phyloP scores from a whole-genome alignment of 139 green algal genomes.

The Auxenochlorella protothecoides region DNA sequence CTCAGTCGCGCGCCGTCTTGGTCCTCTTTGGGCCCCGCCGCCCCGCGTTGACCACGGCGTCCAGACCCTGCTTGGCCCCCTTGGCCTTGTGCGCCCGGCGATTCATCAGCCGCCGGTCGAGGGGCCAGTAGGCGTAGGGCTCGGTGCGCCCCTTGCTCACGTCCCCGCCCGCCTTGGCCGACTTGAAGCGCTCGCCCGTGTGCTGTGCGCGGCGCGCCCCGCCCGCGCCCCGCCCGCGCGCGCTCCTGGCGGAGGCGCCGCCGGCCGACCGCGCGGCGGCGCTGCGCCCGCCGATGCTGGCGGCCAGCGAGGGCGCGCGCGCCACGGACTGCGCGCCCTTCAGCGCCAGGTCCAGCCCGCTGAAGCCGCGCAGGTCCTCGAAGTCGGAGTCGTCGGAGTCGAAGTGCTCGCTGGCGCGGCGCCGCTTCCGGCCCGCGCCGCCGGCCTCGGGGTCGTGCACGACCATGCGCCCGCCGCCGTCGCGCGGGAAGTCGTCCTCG shows the following conservation, averaged over 20 bases:
- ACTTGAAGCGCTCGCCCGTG: slow-evolving; percentile 57
- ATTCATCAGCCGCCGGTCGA: slow-evolving; percentile 95
- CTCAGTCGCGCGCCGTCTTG: no score
- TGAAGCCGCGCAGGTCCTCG: slow-evolving; percentile 33
- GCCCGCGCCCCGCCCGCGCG: slow-evolving; percentile 2
- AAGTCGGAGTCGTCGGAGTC: slow-evolving; percentile 55
- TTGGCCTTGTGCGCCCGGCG: slow-evolving; percentile 57
- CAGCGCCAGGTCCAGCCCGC: slow-evolving; percentile 27
- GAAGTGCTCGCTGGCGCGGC: slow-evolving; percentile 15
- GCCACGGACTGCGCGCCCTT: slow-evolving; percentile 40
- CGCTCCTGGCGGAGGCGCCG: slow-evolving; percentile 1
- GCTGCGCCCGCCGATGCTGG: slow-evolving; percentile 5
- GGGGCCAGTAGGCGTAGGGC: slow-evolving; percentile 96
- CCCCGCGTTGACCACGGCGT: slow-evolving; percentile 28
- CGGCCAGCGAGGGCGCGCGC: slow-evolving; percentile 23
- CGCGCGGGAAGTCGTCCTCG: slow-evolving; percentile 18
- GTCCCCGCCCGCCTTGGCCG: slow-evolving; percentile 56
- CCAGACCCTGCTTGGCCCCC: slow-evolving; percentile 34
- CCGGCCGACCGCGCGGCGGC: slow-evolving; percentile 5
- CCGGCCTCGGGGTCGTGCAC: neutral
- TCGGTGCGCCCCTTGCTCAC: slow-evolving; percentile 61
- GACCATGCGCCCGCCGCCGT: slow-evolving; percentile 12
- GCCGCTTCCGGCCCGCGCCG: neutral
- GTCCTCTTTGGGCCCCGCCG: no score
- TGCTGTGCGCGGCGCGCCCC: slow-evolving; percentile 31